Conservation (phyloP, 2,329 filamentous ascomycete genomes). For the Cercospora berteroae region DNA sequence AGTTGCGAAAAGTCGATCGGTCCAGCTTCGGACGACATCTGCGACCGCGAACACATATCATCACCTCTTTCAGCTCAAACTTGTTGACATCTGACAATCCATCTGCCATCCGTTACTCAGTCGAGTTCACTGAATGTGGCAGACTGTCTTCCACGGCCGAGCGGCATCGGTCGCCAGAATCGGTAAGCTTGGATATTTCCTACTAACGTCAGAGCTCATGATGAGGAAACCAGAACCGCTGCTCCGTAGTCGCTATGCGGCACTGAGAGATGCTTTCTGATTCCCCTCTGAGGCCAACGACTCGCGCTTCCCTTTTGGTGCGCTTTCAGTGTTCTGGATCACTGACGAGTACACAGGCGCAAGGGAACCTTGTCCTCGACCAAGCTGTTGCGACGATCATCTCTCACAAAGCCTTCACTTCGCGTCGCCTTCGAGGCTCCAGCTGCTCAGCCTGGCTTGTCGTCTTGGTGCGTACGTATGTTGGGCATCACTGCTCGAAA, state of each 20-base stretch:
- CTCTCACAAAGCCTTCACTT: neutral
- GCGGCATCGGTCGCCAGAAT: neutral
- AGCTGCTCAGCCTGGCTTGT: neutral
- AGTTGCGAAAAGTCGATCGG: neutral
- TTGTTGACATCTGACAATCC: neutral
- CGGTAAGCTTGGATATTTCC: neutral
- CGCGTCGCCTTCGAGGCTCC: neutral
- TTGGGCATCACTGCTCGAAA: neutral
- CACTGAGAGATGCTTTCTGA: slow-evolving; percentile 10
- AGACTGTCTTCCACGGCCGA: neutral
- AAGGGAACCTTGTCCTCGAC: neutral
- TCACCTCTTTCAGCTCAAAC: neutral
- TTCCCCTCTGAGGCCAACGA: slow-evolving; percentile 4
- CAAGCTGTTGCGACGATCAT: neutral
- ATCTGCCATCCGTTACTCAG: neutral
- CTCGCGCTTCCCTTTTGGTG: neutral
- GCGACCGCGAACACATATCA: neutral
- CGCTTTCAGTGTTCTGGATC: neutral
- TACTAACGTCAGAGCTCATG: neutral
- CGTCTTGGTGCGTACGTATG: neutral
- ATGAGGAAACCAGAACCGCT: slow-evolving; percentile 12
- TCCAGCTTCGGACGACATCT: neutral
- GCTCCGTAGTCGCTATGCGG: slow-evolving; percentile 10
- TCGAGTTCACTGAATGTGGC: neutral
- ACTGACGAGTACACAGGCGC: neutral